Evolutionary conservation across 805 yeast species (phyloP).

Genomic region (Starmera caribaea): DNA sequence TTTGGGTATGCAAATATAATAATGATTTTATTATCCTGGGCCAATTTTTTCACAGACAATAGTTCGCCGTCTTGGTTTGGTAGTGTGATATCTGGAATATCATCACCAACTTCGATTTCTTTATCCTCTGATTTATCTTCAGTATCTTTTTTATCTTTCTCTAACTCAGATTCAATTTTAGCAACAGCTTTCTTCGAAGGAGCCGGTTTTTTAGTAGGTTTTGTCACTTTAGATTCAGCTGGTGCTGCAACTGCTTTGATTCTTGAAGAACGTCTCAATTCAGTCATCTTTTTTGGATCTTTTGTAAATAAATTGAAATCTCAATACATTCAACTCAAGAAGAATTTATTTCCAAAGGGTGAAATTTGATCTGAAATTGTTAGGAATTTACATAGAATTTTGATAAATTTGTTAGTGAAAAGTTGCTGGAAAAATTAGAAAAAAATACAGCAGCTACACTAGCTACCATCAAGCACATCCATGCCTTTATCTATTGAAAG

Average conservation of each 20-base stretch:
- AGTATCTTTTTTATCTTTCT: constrained; percentile 1
- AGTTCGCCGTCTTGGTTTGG: constrained; percentile 62
- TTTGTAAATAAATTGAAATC: not conserved
- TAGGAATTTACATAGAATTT: too few relatives aligned
- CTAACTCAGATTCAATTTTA: constrained; percentile 3
- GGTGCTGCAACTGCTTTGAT: constrained; percentile 10
- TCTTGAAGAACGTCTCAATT: constrained; percentile 23
- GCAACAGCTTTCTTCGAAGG: constrained; percentile 4
- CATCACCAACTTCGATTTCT: constrained; percentile 45
- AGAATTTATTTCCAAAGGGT: too few relatives aligned
- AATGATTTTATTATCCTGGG: constrained; percentile 32
- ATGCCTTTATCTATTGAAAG: too few relatives aligned
- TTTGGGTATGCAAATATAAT: constrained; percentile 75
- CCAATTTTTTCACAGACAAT: constrained; percentile 36
- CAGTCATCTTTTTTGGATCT: constrained; percentile 8
- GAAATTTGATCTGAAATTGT: too few relatives aligned
- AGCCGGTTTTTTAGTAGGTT: constrained; percentile 1
- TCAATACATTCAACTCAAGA: too few relatives aligned
- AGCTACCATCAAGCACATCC: too few relatives aligned
- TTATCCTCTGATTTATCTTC: not conserved
- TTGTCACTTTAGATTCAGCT: not conserved
- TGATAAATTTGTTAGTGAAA: too few relatives aligned
- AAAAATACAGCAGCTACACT: too few relatives aligned
- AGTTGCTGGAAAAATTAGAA: too few relatives aligned
- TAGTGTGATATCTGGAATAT: constrained; percentile 54